Evolutionary conservation across 805 yeast species (phyloP).

Genomic region (Suhomyces vadensis): DNA sequence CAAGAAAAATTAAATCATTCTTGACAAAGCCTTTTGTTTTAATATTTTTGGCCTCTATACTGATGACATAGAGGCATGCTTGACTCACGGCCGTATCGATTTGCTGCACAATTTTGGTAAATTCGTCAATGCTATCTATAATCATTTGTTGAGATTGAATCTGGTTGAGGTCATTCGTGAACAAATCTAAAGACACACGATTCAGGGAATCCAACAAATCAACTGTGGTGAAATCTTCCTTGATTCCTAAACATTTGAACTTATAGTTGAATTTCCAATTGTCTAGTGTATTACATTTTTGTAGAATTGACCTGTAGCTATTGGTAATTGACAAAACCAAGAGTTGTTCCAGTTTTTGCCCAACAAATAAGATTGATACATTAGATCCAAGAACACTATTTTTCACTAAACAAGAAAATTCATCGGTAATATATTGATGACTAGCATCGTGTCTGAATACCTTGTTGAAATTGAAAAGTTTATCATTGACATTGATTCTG

Average conservation of each 20-base stretch:
- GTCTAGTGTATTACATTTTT: not conserved
- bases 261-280: constrained; percentile 11
- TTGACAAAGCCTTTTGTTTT: constrained; percentile 9
- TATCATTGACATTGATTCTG: not conserved
- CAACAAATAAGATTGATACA: constrained; percentile 21
- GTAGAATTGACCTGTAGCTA: constrained; percentile 12
- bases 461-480: constrained; percentile 19
- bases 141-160: constrained; percentile 19
- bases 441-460: constrained; percentile 9
- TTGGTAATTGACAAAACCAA: constrained; percentile 9
- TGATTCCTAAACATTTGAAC: constrained; percentile 13
- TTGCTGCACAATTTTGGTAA: constrained; percentile 6
- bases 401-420: constrained; percentile 22
- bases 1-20: constrained; percentile 17
- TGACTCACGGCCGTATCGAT: not conserved
- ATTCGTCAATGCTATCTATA: constrained; percentile 12
- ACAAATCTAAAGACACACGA: not conserved
- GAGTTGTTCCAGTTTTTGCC: constrained; percentile 10
- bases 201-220: constrained; percentile 13
- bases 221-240: not conserved
- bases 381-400: constrained; percentile 18
- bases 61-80: constrained; percentile 12
- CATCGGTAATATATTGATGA: constrained; percentile 18
- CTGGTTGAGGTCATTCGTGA: not conserved
- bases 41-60: constrained; percentile 10